Base-by-base conservation (phyloP, 192 early-diverging fungal genomes). In the Linderina pennispora region DNA sequence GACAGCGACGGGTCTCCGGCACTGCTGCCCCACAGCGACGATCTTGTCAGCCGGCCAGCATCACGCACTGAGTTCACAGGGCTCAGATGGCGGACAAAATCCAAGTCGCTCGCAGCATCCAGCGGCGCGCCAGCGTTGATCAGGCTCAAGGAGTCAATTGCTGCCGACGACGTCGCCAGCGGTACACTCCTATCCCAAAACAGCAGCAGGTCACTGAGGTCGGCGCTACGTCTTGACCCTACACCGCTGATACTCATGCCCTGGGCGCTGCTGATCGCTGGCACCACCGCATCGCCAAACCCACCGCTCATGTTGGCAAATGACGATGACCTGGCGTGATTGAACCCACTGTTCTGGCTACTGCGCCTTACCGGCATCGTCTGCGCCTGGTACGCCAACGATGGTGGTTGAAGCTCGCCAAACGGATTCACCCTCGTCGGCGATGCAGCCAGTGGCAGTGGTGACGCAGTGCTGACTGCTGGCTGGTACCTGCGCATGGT, bases 141-240 rank as follows among this genome's bases (percentile, higher is more conserved):
- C 31, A 56, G 33, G 18, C 42, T 50, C 15, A 40, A 35, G 13
- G 51, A 44, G 17, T 55, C 59, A 17, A 39, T 23, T n/a, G 33
- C 26, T 2, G 24, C 37, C 7, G 52, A 45, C 19, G 35, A 21
- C 28, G 28, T 31, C 11, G 28, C 28, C 28, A 31, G 28, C 5
- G 47, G 23, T 32, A 45, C 43, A 14, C 40, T 49, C 23, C 39
- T 48, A 8, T 47, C 47, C 57, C 48, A 56, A 7, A 44, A 20
- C 17, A 38, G 33, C 36, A 55, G 45, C 25, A 67, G 24, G 20
- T 55, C 64, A 18, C 40, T 46, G 24, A 67, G 46, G 19, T 60
- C 64, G 0, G 57, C 45, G 35, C 64, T 67, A 8, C 35, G 51
- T n/a, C 64, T 43, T 2, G 56, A 38, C 4, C 24, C 16, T 6